Percentiles rank a stretch among this genome's conserved stretches.
Conservation (phyloP, 202 grass and related monocot genomes). For the Thinopyrum obtusiflorum region DNA sequence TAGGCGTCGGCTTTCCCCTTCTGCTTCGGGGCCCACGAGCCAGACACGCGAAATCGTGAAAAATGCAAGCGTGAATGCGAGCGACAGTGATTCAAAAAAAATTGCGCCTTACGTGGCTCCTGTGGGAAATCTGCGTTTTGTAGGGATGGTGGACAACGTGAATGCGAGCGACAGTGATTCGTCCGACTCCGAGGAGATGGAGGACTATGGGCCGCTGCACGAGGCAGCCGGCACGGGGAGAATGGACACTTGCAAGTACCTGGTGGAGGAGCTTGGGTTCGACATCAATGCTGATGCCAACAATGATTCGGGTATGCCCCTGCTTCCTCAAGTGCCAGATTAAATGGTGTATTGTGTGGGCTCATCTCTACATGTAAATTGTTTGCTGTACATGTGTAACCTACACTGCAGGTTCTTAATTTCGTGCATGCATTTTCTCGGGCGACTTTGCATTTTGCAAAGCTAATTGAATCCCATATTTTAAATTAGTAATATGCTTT, state of each 20-base stretch:
- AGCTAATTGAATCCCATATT: not conserved
- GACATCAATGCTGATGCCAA: constrained; percentile 9
- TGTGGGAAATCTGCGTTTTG: not conserved
- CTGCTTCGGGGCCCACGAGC: not conserved
- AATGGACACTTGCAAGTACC: constrained; percentile 31
- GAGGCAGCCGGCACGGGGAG: constrained; percentile 20
- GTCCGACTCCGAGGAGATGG: not conserved
- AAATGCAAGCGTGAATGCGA: too few species aligned
- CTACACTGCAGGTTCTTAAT: not conserved
- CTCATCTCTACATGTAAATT: not conserved
- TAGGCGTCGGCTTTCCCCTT: not conserved
- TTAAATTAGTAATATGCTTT: not conserved
- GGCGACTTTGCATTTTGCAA: not conserved
- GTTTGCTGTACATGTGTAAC: not conserved
- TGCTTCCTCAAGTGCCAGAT: not conserved
- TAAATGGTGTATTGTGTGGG: not conserved
- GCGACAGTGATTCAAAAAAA: too few species aligned
- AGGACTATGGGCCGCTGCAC: not conserved
- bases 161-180: not conserved
- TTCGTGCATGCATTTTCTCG: not conserved
- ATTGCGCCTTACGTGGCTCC: not conserved
- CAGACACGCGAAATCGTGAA: not conserved
- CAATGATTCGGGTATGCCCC: not conserved
- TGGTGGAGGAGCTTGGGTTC: constrained; percentile 41
- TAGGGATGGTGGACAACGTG: not conserved